Evolutionary conservation across 306 rosid species (phyloP), one percentile per base, ranked within the genome.

Genomic region (Acacia acuminata): DNA sequence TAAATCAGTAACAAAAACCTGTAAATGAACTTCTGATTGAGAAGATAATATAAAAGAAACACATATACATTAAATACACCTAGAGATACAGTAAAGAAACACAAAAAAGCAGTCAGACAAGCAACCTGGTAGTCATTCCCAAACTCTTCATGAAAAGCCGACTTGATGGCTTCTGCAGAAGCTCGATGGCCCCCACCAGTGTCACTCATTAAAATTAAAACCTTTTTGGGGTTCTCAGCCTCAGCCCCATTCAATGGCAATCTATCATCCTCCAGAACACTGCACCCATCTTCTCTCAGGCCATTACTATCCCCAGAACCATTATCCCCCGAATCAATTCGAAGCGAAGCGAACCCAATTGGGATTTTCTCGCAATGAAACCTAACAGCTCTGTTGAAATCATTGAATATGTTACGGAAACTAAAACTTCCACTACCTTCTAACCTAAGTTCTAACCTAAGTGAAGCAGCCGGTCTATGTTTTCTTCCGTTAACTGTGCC

Each of bases 151-250:
- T 96, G 66, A 73, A 96, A 96, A 42, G 99, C 93, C 2, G 94
- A 94, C 68, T 90, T 96, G 22, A 96, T 96, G 12, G 99, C 99
- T 82, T 96, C 99, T 4, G 99, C 99, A 0, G 99, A 96, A 84
- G 99, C 99, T 27, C 99, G 89, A 86, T 96, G 99, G 15, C 99
- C 99, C 44, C 99, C 99, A 65, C 99, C 99, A 11, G 99, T 96
- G 71, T 96, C 98, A 84, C 99, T 96, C 99, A 96, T 96, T 90
- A 96, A 88, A 87, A 96, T 96, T 80, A 94, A 82, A 78, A 96
- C 99, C 11, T 85, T 92, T 67, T 92, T 96, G 2, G 94, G 91
- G 17, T 25, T 82, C 60, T 69, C 84, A 14, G 72, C 30, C 44
- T 45, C 88, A 17, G 64, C 89, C 10, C 84, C 87, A 79, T 85